phyloP scores from a whole-genome alignment of 148 eudicot species.

The Linanthus parryae region DNA sequence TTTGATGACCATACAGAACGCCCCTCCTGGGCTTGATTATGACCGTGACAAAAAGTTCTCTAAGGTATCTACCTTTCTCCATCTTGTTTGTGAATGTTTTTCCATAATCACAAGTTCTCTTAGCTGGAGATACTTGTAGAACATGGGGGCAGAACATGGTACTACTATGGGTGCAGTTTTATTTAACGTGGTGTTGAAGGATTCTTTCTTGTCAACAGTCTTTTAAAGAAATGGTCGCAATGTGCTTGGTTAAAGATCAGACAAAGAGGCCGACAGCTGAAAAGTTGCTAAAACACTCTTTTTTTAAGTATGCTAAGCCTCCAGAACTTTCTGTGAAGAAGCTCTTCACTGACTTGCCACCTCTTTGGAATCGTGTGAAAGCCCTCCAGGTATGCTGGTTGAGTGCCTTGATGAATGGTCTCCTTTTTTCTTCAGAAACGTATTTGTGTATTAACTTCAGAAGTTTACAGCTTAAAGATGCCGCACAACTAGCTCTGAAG shows the following conservation, averaged over 20 bases:
- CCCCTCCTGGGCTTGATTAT: constrained; percentile 98
- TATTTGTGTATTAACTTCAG: neutral
- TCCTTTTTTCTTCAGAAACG: constrained; percentile 8
- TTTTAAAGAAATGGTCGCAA: constrained; percentile 97
- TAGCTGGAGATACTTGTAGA: too few relatives aligned
- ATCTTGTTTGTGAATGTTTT: neutral
- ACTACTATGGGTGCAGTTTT: too few relatives aligned
- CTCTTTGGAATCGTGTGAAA: constrained; percentile 90
- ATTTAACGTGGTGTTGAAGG: constrained; percentile 9
- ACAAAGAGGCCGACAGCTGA: constrained; percentile 93
- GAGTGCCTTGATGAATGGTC: constrained; percentile 3
- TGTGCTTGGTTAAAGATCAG: constrained; percentile 99
- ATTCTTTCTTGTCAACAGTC: constrained; percentile 45
- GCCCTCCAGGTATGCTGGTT: constrained; percentile 58
- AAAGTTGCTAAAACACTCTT: constrained; percentile 86
- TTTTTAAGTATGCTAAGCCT: constrained; percentile 87
- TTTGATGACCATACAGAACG: constrained; percentile 93
- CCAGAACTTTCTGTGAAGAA: constrained; percentile 85
- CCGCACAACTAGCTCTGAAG: constrained; percentile 93
- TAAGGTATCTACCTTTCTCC: constrained; percentile 47
- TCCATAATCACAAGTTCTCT: neutral
- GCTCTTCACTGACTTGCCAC: constrained; percentile 79
- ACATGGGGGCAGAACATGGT: too few relatives aligned
- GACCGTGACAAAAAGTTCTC: constrained; percentile 97
- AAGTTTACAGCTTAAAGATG: constrained; percentile 51